A percentile compares a stretch with the other conserved stretches of the same genome.
These are phyloP conservation scores for Neocatenulostroma microsporum DNA, from an alignment of 2,329 filamentous ascomycete genomes.

Conservation along the genomic window DNA sequence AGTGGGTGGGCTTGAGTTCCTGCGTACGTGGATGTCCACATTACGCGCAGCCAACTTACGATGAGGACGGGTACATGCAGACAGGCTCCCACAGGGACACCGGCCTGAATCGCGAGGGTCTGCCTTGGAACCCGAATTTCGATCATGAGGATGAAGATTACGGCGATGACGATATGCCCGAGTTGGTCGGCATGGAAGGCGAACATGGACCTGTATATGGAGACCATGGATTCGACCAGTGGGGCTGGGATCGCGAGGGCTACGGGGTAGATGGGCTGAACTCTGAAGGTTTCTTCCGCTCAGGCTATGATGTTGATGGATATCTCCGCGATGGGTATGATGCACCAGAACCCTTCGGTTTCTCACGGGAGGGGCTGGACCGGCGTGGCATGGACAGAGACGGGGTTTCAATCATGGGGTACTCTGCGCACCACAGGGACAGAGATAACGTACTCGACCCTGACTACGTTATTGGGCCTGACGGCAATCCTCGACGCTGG, in stretches of 20 bases:
- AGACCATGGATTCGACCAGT: slow-evolving; percentile 5
- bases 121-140: slow-evolving; percentile 3
- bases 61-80: slow-evolving; percentile 6
- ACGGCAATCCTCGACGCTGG: too few species aligned
- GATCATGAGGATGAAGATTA: slow-evolving; percentile 4
- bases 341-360: neutral
- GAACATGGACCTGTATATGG: slow-evolving; percentile 1
- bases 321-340: slow-evolving; percentile 3
- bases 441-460: slow-evolving; percentile 4
- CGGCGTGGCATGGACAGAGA: neutral
- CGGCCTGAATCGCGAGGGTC: slow-evolving; percentile 5
- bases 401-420: neutral
- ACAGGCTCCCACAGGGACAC: slow-evolving; percentile 6
- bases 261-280: neutral
- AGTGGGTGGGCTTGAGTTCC: slow-evolving; percentile 3
- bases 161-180: neutral
- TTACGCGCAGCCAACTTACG: slow-evolving; percentile 4
- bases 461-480: slow-evolving; percentile 1
- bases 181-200: too few species aligned
- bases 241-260: neutral
- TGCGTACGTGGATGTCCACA: slow-evolving; percentile 7
- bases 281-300: too few species aligned
- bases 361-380: neutral
- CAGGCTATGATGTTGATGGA: slow-evolving; percentile 4
- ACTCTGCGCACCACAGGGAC: slow-evolving; percentile 1